Evolutionary conservation across 2,329 filamentous ascomycete genomes (phyloP).

Genomic region (Cercospora zeae-maydis): DNA sequence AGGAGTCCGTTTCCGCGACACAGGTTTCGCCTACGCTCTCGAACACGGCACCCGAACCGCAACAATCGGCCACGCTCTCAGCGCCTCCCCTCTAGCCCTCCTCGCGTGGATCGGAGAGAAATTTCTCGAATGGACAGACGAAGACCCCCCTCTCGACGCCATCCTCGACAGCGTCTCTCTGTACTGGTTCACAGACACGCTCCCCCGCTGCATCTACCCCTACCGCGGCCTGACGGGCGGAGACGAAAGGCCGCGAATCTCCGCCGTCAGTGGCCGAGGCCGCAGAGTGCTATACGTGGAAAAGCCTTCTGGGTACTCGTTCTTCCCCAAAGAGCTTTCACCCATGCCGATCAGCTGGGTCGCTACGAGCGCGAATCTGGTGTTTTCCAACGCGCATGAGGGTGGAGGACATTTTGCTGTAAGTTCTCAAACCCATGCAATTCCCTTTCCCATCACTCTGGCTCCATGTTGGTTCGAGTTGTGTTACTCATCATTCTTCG

Average conservation of each 20-base stretch:
- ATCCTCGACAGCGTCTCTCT: constrained; percentile 50
- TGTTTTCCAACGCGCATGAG: constrained; percentile 40
- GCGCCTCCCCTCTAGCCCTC: constrained; percentile 53
- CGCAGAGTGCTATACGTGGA: constrained; percentile 31
- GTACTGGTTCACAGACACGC: constrained; percentile 54
- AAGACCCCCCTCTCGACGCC: constrained; percentile 38
- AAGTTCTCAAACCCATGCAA: neutral
- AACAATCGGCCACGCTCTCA: constrained; percentile 55
- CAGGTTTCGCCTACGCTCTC: constrained; percentile 49
- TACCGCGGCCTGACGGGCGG: constrained; percentile 40
- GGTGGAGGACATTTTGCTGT: constrained; percentile 40
- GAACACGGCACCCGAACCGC: constrained; percentile 54
- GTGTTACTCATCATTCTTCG: neutral
- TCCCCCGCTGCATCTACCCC: constrained; percentile 48
- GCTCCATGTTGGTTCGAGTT: neutral
- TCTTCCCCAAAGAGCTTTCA: constrained; percentile 44
- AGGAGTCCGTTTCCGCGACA: constrained; percentile 39
- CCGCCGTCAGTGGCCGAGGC: constrained; percentile 12
- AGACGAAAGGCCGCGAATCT: constrained; percentile 22
- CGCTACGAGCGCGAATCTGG: constrained; percentile 37
- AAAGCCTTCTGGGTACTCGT: constrained; percentile 45
- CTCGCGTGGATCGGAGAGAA: constrained; percentile 59
- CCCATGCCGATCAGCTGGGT: constrained; percentile 40
- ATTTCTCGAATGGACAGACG: constrained; percentile 52
- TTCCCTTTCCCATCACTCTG: neutral